These are phyloP conservation scores for Gremmenia infestans DNA, from an alignment of 2,329 filamentous ascomycete species.

Conservation along the genomic window DNA sequence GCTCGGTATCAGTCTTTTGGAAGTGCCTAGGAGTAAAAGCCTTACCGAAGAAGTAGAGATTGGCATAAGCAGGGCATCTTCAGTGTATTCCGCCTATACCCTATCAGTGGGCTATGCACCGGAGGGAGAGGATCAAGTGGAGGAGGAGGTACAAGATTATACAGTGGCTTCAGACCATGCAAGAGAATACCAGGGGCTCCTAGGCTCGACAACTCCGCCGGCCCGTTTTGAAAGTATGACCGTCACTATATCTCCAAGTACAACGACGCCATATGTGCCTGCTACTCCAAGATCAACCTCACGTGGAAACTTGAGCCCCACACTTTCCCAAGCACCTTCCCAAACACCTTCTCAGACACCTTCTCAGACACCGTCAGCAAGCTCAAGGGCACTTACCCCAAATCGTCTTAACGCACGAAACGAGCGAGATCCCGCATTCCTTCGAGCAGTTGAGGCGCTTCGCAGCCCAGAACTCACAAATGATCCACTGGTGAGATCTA, in stretches of 20 bases:
- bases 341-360: not conserved
- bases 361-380: not conserved
- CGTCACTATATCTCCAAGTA: not conserved
- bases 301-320: not conserved
- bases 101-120: not conserved
- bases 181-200: not conserved
- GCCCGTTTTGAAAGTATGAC: not conserved
- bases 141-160: not conserved
- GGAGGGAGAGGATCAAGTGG: conserved; percentile 1
- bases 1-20: not conserved
- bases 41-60: conserved; percentile 6
- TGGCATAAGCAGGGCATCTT: not conserved
- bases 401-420: conserved; percentile 15
- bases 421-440: conserved; percentile 19
- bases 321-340: not conserved
- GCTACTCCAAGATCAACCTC: not conserved
- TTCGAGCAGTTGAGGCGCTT: conserved; percentile 7
- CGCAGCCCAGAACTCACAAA: conserved; percentile 20
- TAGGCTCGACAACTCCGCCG: not conserved
- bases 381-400: not conserved
- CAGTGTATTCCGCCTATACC: conserved; percentile 2
- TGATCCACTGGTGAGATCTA: not conserved
- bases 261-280: not conserved
- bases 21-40: conserved; percentile 4
- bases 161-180: not conserved